phyloP scores from a whole-genome alignment of 2,329 filamentous ascomycete species.

The Zymoseptoria ardabiliae region DNA sequence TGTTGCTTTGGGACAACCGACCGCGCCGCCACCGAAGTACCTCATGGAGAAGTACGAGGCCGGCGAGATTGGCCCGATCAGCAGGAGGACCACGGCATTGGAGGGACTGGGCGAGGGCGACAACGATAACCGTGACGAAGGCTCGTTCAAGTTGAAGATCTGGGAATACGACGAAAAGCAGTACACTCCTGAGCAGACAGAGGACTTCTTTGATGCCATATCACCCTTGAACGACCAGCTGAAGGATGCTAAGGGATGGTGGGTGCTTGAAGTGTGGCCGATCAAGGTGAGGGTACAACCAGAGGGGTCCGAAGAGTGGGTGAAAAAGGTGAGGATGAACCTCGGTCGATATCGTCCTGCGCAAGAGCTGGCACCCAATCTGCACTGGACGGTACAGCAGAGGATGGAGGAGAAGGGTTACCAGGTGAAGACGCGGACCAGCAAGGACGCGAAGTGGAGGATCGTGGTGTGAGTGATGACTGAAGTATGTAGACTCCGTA shows the following conservation, averaged over 20 bases:
- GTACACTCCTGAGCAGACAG: constrained; percentile 34
- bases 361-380: constrained; percentile 31
- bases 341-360: constrained; percentile 33
- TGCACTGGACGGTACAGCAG: constrained; percentile 41
- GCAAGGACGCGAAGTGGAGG: constrained; percentile 31
- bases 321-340: constrained; percentile 34
- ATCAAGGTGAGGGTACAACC: constrained; percentile 34
- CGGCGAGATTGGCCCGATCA: constrained; percentile 28
- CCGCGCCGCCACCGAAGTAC: constrained; percentile 30
- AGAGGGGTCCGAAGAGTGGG: constrained; percentile 29
- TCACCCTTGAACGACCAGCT: constrained; percentile 38
- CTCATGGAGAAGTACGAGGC: constrained; percentile 32
- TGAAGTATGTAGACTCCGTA: not conserved
- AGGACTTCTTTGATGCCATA: constrained; percentile 40
- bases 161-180: constrained; percentile 14
- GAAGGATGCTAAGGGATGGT: constrained; percentile 34
- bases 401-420: constrained; percentile 32
- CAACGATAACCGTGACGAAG: not conserved
- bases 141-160: constrained; percentile 8
- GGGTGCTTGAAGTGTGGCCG: constrained; percentile 40
- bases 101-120: constrained; percentile 3
- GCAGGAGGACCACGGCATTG: constrained; percentile 25
- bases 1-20: constrained; percentile 25
- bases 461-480: constrained; percentile 15
- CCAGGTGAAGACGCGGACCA: constrained; percentile 26